Conservation (phyloP, 208 protist genomes). For the Trypanosoma congolense region DNA sequence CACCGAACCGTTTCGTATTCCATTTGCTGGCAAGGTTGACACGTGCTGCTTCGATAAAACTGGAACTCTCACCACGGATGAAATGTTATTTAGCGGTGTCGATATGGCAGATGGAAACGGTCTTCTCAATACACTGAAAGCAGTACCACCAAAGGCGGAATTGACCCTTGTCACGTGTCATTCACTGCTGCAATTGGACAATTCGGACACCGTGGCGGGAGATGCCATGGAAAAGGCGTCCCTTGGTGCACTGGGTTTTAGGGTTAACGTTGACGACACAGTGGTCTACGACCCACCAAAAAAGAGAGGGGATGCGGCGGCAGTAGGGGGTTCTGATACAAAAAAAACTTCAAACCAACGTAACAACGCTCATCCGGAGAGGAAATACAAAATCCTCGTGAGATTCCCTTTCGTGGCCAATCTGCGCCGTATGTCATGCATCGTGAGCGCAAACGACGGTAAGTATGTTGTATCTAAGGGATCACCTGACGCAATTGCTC, state of each 20-base stretch:
- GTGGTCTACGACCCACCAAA: constrained; percentile 61
- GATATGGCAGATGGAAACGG: constrained; percentile 88
- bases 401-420: constrained; percentile 94
- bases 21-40: constrained; percentile 97
- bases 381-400: constrained; percentile 70
- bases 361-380: constrained; percentile 21
- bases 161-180: constrained; percentile 87
- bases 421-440: constrained; percentile 95
- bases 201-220: constrained; percentile 83
- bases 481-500: constrained; percentile 92
- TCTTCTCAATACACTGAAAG: constrained; percentile 71
- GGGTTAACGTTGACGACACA: constrained; percentile 58
- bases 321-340: background rate
- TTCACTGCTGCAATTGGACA: constrained; percentile 82
- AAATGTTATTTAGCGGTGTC: constrained; percentile 91
- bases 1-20: constrained; percentile 99
- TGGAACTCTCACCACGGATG: constrained; percentile 96
- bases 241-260: constrained; percentile 86
- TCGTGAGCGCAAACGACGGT: constrained; percentile 58
- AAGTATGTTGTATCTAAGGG: constrained; percentile 92
- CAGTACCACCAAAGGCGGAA: constrained; percentile 60
- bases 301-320: constrained; percentile 10
- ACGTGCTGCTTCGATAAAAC: constrained; percentile 99
- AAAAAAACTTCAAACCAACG: constrained; percentile 6
- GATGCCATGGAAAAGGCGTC: constrained; percentile 97